Evolutionary conservation across 2,329 filamentous ascomycete species (phyloP).

Genomic region (Alternaria sp.): DNA sequence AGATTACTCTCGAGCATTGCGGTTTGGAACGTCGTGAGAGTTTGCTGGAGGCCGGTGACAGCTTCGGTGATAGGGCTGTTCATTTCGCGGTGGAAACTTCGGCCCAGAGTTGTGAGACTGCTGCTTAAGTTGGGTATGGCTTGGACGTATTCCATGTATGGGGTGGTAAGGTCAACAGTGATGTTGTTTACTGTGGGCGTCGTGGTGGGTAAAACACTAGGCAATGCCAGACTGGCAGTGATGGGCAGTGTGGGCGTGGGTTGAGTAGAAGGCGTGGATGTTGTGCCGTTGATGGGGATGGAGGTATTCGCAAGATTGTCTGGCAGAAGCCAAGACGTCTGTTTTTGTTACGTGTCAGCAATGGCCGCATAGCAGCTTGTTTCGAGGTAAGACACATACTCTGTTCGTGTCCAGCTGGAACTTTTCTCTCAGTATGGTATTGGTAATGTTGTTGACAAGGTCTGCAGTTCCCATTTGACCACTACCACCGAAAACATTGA

Average conservation of each 20-base stretch:
- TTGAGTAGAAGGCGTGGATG: conserved; percentile 4
- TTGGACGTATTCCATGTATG: conserved; percentile 45
- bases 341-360: conserved; percentile 5
- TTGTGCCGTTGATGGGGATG: conserved; percentile 16
- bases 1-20: conserved; percentile 38
- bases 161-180: conserved; percentile 30
- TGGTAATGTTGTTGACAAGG: conserved; percentile 46
- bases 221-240: conserved; percentile 24
- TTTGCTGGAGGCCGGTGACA: conserved; percentile 41
- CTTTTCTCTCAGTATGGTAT: conserved; percentile 40
- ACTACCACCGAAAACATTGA: conserved; percentile 21
- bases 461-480: conserved; percentile 42
- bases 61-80: conserved; percentile 47
- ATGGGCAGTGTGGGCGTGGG: conserved; percentile 28
- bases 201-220: conserved; percentile 20
- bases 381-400: conserved; percentile 20
- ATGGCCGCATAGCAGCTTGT: neutral
- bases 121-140: conserved; percentile 39
- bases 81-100: conserved; percentile 49
- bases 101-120: conserved; percentile 43
- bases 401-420: conserved; percentile 44
- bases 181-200: conserved; percentile 25
- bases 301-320: conserved; percentile 12
- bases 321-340: conserved; percentile 33
- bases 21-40: conserved; percentile 41